Percentiles rank a stretch among this genome's conserved stretches.
phyloP scores from a whole-genome alignment of 2,329 filamentous ascomycete genomes.

The Fusarium hainanense region DNA sequence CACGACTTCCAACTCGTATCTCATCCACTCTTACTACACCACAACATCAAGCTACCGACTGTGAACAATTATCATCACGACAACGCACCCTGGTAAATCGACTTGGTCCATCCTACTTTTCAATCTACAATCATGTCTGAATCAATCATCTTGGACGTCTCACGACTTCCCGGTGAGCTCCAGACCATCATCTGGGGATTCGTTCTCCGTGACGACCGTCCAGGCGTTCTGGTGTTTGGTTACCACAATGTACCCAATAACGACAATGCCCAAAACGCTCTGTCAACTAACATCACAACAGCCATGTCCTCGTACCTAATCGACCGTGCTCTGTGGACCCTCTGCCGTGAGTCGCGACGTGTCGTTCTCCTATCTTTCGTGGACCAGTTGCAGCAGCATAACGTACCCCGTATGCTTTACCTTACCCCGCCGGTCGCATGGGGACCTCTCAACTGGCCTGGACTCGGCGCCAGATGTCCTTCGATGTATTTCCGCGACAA shows the following conservation, averaged over 20 bases:
- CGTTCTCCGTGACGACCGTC: rapidly evolving
- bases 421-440: too few relatives aligned
- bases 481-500: too few relatives aligned
- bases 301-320: background rate
- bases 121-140: background rate
- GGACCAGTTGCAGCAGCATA: too few relatives aligned
- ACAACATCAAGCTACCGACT: background rate
- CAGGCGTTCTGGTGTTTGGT: background rate
- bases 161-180: background rate
- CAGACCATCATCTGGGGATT: background rate
- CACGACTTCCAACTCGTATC: rapidly evolving
- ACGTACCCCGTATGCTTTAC: too few relatives aligned
- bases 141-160: too few relatives aligned
- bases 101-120: background rate
- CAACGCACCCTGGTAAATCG: rapidly evolving
- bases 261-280: rapidly evolving
- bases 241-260: background rate
- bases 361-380: too few relatives aligned
- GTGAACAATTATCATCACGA: too few relatives aligned
- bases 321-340: background rate
- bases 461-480: too few relatives aligned
- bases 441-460: too few relatives aligned
- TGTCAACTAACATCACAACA: background rate
- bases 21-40: background rate
- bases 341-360: background rate